A percentile compares a stretch with the other conserved stretches of the same genome.
Evolutionary conservation across 495 filamentous ascomycete genomes (phyloP).

Genomic region (Xylaria sp.): DNA sequence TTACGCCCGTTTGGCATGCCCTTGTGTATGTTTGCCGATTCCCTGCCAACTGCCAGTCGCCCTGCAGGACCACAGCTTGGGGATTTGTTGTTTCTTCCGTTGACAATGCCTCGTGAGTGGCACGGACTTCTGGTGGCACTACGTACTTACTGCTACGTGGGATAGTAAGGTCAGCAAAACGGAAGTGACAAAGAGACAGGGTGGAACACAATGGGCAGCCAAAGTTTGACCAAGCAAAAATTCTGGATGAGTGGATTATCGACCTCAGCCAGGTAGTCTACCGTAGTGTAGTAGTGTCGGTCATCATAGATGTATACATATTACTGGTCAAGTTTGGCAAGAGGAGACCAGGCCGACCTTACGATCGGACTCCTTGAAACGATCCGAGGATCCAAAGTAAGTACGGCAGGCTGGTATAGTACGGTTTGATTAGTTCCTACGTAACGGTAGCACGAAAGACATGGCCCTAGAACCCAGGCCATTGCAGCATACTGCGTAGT

Average conservation of each 20-base stretch:
- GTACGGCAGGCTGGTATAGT: neutral
- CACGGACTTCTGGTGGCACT: neutral
- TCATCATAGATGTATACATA: neutral
- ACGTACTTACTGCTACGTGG: slow-evolving; percentile 20
- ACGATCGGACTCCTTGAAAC: slow-evolving; percentile 21
- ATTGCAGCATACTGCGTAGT: neutral
- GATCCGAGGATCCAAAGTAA: slow-evolving; percentile 10
- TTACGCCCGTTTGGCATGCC: slow-evolving; percentile 6
- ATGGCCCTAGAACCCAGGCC: neutral
- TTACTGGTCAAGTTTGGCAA: neutral
- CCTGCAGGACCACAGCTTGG: neutral
- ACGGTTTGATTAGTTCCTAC: slow-evolving; percentile 7
- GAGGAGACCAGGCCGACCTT: neutral
- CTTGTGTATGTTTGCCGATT: slow-evolving; percentile 4
- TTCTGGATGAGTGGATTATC: slow-evolving; percentile 17
- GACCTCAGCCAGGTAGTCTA: neutral
- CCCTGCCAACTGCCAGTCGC: neutral
- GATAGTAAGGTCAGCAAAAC: slow-evolving; percentile 6
- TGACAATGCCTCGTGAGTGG: slow-evolving; percentile 11
- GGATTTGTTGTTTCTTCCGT: neutral
- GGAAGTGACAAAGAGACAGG: no score
- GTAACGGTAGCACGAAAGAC: neutral
- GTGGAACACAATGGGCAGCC: neutral
- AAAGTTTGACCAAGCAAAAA: slow-evolving; percentile 1
- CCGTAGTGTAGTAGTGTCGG: neutral